Evolutionary conservation across 2,329 filamentous ascomycete species (phyloP), one percentile per base, ranked within the genome.

Genomic region (Penicillium hesseltinei): DNA sequence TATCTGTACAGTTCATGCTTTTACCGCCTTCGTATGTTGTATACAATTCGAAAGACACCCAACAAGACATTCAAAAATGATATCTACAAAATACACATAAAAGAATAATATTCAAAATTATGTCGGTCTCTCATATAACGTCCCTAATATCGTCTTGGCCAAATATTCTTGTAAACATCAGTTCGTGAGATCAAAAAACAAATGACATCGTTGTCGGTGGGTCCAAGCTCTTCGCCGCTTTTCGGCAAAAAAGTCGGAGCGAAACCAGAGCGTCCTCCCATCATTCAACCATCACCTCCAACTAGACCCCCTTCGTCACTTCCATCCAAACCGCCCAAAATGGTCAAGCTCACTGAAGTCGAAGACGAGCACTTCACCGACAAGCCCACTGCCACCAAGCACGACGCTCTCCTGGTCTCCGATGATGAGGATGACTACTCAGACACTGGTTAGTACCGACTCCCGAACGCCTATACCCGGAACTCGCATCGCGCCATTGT

Each of bases 271-370:
- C 58, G 61, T 61, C 58, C 58, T 60, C 59, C 62, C 65, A 69
- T 65, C 69, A 65, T 58, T 62, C 56, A 47, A 53, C 42, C 54
- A 58, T 59, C 51, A 60, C 54, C 49, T 47, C 52, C 44, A 39
- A 53, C 39, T 45, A 42, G 48, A 57, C 56, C 35, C 36, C 36
- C 45, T 52, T 49, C 46, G 53, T 39, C 51, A 58, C 33, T 8
- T 9, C 36, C 27, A 40, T 57, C 49, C 29, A 59, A 44, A 62
- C 65, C 63, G 62, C 61, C 48, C 69, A 75, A 77, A 70, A 97
- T 97, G 93, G 93, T 97, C 77, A 91, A 93, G 79, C 90, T 97
- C 74, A 90, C 91, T 74, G 93, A 97, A 82, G 93, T 97, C 73
- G 88, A 95, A 75, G 93, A 97, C 75, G 92, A 97, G 84, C 90